Percentiles rank a stretch among this genome's conserved stretches.
These are phyloP conservation scores for Desmodesmus armatus DNA, from an alignment of 139 green algal genomes.

Conservation along the genomic window DNA sequence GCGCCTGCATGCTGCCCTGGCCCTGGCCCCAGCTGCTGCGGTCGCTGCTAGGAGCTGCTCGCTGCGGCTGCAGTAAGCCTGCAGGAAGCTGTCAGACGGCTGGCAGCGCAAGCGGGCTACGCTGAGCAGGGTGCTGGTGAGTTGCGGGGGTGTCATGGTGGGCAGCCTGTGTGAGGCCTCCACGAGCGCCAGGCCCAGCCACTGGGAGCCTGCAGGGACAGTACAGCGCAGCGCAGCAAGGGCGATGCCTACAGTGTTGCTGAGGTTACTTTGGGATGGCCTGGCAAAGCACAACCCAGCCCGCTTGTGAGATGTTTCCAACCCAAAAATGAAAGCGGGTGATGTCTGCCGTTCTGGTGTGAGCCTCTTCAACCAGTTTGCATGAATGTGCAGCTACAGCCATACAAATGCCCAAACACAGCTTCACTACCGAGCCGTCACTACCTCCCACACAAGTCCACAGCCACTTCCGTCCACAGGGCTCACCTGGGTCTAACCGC, in stretches of 20 bases:
- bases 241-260: too few species aligned
- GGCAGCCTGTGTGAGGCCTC: conserved; percentile 25
- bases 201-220: background rate
- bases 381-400: too few species aligned
- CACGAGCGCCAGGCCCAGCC: background rate
- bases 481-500: conserved; percentile 17
- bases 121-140: conserved; percentile 9
- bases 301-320: background rate
- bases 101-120: background rate
- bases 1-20: background rate
- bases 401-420: too few species aligned
- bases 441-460: too few species aligned
- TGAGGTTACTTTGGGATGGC: too few species aligned
- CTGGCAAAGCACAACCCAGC: too few species aligned
- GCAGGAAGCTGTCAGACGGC: background rate
- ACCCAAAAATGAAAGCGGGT: too few species aligned
- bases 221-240: background rate
- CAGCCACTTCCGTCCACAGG: too few species aligned
- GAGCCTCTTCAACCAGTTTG: too few species aligned
- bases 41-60: background rate
- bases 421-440: too few species aligned
- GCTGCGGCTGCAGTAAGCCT: background rate
- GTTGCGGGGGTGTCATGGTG: background rate
- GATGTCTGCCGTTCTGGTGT: too few species aligned
- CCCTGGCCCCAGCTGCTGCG: background rate